Conservation (phyloP, 352 stramenopile genomes). For the Hyaloperonospora arabidopsidis region DNA sequence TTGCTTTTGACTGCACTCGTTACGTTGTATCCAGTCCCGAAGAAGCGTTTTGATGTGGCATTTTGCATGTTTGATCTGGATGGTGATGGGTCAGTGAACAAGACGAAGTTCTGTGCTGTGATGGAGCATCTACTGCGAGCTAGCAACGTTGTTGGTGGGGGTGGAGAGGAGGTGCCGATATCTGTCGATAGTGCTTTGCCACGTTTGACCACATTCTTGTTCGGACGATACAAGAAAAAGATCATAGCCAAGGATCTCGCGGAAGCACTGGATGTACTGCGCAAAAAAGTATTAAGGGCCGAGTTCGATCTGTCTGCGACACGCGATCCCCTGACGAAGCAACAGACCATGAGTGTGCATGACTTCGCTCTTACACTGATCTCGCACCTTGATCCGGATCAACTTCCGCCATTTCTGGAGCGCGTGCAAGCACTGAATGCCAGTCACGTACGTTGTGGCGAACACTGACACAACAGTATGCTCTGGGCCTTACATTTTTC, state of each 20-base stretch:
- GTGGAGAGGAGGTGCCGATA: conserved; percentile 16
- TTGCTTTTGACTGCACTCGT: background rate
- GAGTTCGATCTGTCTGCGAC: conserved; percentile 60
- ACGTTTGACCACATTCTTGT: conserved; percentile 57
- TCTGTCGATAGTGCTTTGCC: conserved; percentile 43
- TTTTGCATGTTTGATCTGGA: conserved; percentile 81
- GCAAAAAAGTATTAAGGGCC: conserved; percentile 48
- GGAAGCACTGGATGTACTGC: conserved; percentile 39
- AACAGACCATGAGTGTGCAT: conserved; percentile 53
- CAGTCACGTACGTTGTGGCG: conserved; percentile 15
- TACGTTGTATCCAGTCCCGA: conserved; percentile 36
- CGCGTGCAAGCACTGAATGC: conserved; percentile 43
- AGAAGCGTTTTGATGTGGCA: conserved; percentile 69
- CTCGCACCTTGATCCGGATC: conserved; percentile 63
- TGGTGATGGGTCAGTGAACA: conserved; percentile 62
- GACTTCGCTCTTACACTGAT: conserved; percentile 74
- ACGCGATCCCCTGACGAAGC: conserved; percentile 32
- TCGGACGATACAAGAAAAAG: conserved; percentile 46
- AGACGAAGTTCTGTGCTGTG: conserved; percentile 63
- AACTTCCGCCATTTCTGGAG: conserved; percentile 47
- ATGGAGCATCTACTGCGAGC: conserved; percentile 53
- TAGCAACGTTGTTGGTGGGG: conserved; percentile 27
- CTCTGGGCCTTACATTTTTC: no score
- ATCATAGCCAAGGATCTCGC: conserved; percentile 53
- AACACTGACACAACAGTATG: background rate